These are phyloP conservation scores for Debaryomyces fabryi DNA, from an alignment of 1,139 yeast species.

Conservation along the genomic window DNA sequence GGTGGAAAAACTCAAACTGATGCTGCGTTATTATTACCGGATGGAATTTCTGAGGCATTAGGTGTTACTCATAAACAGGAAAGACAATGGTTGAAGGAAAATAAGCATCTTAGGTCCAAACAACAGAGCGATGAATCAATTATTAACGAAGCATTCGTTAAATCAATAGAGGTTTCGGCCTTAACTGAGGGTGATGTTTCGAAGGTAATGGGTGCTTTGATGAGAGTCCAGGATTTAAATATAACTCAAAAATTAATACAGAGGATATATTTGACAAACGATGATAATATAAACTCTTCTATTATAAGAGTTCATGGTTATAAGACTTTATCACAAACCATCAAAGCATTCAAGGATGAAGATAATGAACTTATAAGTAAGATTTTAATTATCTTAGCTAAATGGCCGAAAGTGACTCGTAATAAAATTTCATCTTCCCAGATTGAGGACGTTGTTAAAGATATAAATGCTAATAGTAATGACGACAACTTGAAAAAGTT, in stretches of 20 bases:
- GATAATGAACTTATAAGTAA: slow-evolving; percentile 44
- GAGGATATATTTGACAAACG: slow-evolving; percentile 62
- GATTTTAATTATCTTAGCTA: slow-evolving; percentile 58
- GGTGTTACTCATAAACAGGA: slow-evolving; percentile 70
- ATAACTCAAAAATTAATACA: slow-evolving; percentile 67
- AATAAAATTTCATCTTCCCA: slow-evolving; percentile 81
- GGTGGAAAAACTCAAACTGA: slow-evolving; percentile 98
- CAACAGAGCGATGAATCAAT: slow-evolving; percentile 61
- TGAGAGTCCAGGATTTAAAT: slow-evolving; percentile 74
- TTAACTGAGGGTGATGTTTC: slow-evolving; percentile 65
- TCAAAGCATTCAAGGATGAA: slow-evolving; percentile 42
- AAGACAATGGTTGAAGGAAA: slow-evolving; percentile 65
- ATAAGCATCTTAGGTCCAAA: slow-evolving; percentile 47
- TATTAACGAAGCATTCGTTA: slow-evolving; percentile 67
- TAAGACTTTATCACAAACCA: slow-evolving; percentile 67
- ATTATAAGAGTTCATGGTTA: slow-evolving; percentile 87
- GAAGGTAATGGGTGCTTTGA: slow-evolving; percentile 76
- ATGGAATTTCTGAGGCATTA: slow-evolving; percentile 79
- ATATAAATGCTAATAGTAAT: slow-evolving; percentile 36
- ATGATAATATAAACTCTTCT: slow-evolving; percentile 55
- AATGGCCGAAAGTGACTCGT: slow-evolving; percentile 82
- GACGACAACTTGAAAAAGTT: slow-evolving; percentile 36
- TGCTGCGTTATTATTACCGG: slow-evolving; percentile 81
- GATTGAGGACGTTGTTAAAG: slow-evolving; percentile 65
- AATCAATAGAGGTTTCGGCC: slow-evolving; percentile 56